Base-by-base conservation (phyloP, 352 stramenopile species). In the Phytopythium oedochilum region DNA sequence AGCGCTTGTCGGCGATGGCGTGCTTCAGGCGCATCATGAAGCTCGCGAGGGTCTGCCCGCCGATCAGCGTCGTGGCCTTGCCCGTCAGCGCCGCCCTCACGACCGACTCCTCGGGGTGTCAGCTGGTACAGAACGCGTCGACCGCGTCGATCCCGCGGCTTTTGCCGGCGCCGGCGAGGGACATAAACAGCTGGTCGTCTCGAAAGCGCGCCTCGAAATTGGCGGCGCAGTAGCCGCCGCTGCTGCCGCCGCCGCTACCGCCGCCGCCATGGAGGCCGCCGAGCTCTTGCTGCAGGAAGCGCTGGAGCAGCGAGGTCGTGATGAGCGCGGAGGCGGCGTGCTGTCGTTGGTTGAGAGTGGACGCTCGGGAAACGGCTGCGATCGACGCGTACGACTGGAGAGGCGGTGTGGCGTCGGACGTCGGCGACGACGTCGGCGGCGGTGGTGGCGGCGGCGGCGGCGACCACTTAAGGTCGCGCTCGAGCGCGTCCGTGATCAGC, bases 161-260 rank as follows among this genome's bases (percentile, higher is more conserved):
- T 10, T 59, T 59, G 4, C 42, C 53, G 1, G 53, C 29, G 26
- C 53, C 53, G 9, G 42, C 53, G 42, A 52, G 38, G 31, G 38
- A 29, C 25, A 66, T 36, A n/a, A 60, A 18, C 12, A 59, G 31
- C 34, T 59, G 48, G 47, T 34, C 29, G 36, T 57, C 20, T 18
- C 55, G 45, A 22, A 39, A 40, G 25, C 18, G 54, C 35, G 31
- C 54, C 15, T 71, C 28, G 64, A 57, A 32, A 51, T 71, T 2
- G 63, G 63, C 3, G 63, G 44, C 12, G 32, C 50, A 20, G 22
- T 47, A 47, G 22, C 42, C 15, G 9, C 4, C 20, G n/a, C 42
- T 15, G n/a, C n/a, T n/a, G n/a, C n/a, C n/a, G n/a, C n/a, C n/a
- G n/a, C n/a, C n/a, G n/a, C 12, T 28, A n/a, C 8, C 39, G 39